Conservation (phyloP, 768 basidiomycete species). For the Multifurca ochricompacta region DNA sequence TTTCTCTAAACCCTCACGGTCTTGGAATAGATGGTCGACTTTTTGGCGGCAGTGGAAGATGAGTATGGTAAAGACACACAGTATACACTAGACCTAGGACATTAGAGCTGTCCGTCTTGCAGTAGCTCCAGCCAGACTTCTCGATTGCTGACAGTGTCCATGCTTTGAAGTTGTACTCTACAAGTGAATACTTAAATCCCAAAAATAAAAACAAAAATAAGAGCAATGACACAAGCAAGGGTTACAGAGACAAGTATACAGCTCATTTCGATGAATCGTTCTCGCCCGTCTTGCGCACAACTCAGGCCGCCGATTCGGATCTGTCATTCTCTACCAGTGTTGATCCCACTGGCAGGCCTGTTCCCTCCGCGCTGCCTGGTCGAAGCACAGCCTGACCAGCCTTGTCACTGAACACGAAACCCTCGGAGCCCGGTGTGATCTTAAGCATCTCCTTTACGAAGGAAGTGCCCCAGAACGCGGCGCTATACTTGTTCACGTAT, state of each 20-base stretch:
- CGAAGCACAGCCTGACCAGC: constrained; percentile 28
- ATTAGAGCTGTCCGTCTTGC: background rate
- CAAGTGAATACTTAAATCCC: constrained; percentile 11
- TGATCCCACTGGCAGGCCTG: constrained; percentile 15
- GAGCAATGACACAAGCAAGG: background rate
- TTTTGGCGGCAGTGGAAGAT: constrained; percentile 49
- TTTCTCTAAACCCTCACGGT: background rate
- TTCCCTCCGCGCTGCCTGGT: constrained; percentile 22
- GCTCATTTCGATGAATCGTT: background rate
- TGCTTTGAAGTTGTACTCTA: background rate
- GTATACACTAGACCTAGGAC: background rate
- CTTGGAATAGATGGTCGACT: constrained; percentile 50
- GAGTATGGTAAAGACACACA: constrained; percentile 33
- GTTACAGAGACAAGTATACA: background rate
- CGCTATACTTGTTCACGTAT: constrained; percentile 92
- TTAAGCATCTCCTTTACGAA: constrained; percentile 81
- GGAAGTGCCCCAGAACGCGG: constrained; percentile 86
- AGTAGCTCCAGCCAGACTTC: background rate
- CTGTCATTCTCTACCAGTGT: constrained; percentile 1
- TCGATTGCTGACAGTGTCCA: background rate
- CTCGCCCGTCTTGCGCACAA: background rate
- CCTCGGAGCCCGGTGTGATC: constrained; percentile 30
- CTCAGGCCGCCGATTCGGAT: background rate
- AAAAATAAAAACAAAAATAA: background rate
- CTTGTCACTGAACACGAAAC: constrained; percentile 20